Conservation (phyloP, 2,329 filamentous ascomycete genomes). For the Cladorrhinum sp. region DNA sequence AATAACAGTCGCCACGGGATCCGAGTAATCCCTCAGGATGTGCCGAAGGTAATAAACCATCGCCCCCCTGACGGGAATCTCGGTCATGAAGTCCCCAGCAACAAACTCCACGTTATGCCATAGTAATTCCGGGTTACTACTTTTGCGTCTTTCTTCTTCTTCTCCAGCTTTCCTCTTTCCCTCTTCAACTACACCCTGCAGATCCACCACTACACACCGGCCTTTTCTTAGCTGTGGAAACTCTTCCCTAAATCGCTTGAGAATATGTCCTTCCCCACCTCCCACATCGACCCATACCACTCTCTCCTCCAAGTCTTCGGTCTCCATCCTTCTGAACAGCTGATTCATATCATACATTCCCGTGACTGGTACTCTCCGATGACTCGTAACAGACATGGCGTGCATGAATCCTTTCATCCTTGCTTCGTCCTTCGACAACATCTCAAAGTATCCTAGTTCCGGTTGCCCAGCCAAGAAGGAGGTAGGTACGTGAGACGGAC, state of each 20-base stretch:
- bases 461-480: slow-evolving; percentile 28
- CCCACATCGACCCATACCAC: slow-evolving; percentile 34
- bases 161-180: slow-evolving; percentile 11
- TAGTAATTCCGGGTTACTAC: slow-evolving; percentile 10
- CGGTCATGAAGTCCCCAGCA: slow-evolving; percentile 30
- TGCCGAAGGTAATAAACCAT: slow-evolving; percentile 35
- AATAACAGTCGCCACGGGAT: slow-evolving; percentile 24
- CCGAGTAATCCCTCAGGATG: slow-evolving; percentile 34
- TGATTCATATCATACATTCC: slow-evolving; percentile 30
- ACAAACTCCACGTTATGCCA: slow-evolving; percentile 26
- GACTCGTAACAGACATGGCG: slow-evolving; percentile 29
- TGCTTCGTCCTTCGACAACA: slow-evolving; percentile 26
- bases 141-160: not conserved
- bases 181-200: slow-evolving; percentile 29
- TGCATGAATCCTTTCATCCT: slow-evolving; percentile 27
- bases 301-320: slow-evolving; percentile 13
- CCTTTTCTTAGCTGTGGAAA: slow-evolving; percentile 24
- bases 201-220: slow-evolving; percentile 33
- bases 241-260: slow-evolving; percentile 27
- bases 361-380: slow-evolving; percentile 26
- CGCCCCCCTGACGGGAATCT: slow-evolving; percentile 32
- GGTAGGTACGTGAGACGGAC: slow-evolving; percentile 27
- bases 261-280: slow-evolving; percentile 31
- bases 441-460: slow-evolving; percentile 27
- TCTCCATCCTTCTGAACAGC: slow-evolving; percentile 20